Evolutionary conservation across 2,329 filamentous ascomycete species (phyloP).

Genomic region (Pseudogymnoascus pannorum): DNA sequence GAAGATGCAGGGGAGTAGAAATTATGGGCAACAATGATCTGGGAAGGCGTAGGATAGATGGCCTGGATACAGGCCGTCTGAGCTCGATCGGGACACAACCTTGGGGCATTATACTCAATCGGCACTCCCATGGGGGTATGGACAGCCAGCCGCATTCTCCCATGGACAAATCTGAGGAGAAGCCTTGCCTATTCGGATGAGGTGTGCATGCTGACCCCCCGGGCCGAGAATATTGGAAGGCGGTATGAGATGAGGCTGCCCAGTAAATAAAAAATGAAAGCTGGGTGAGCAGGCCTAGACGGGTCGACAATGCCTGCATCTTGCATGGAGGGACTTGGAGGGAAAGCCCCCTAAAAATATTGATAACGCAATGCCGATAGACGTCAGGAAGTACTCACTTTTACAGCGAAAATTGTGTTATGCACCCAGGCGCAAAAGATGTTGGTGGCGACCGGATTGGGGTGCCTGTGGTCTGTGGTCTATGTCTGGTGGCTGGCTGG

Average conservation of each 20-base stretch:
- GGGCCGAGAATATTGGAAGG: neutral
- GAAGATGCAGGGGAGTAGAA: neutral
- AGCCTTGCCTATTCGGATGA: neutral
- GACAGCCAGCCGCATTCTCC: neutral
- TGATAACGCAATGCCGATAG: neutral
- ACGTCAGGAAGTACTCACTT: neutral
- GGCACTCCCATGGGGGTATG: neutral
- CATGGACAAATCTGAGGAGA: neutral
- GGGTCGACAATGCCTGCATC: neutral
- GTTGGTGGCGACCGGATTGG: neutral
- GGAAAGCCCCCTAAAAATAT: neutral
- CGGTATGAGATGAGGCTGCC: neutral
- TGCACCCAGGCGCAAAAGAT: neutral
- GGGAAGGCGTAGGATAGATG: neutral
- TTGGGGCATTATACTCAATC: neutral
- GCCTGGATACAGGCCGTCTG: neutral
- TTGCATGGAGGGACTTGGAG: neutral
- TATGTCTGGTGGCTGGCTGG: neutral
- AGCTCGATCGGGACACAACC: conserved; percentile 4
- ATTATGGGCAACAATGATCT: neutral
- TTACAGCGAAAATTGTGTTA: neutral
- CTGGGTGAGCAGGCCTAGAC: neutral
- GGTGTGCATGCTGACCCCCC: neutral
- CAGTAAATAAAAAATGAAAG: neutral
- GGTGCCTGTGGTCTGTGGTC: neutral